phyloP scores from a whole-genome alignment of 192 early-diverging fungal species.

The Funneliformis geosporum region DNA sequence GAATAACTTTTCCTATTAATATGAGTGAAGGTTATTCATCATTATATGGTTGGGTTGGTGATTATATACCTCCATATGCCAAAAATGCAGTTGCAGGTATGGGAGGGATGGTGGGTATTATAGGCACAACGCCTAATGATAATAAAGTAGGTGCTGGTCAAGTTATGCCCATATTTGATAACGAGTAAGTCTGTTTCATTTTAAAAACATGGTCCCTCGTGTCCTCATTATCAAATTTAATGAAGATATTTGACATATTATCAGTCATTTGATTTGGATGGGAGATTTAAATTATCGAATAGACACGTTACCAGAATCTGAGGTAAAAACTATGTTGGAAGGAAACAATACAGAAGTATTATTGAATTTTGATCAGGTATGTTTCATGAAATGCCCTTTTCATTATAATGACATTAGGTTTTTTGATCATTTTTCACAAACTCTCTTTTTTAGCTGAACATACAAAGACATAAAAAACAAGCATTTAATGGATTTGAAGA shows the following conservation, averaged over 20 bases:
- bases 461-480: conserved; percentile 61
- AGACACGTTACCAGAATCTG: conserved; percentile 56
- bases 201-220: background rate
- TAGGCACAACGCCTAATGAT: conserved; percentile 24
- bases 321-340: conserved; percentile 57
- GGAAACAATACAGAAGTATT: conserved; percentile 63
- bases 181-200: conserved; percentile 54
- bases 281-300: conserved; percentile 97
- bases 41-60: conserved; percentile 24
- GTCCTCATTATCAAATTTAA: too few relatives aligned
- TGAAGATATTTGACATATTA: background rate
- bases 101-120: conserved; percentile 31
- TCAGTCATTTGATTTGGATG: conserved; percentile 82
- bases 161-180: conserved; percentile 61
- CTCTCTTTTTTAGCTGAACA: conserved; percentile 50
- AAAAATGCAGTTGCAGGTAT: conserved; percentile 10
- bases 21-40: background rate
- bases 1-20: conserved; percentile 59
- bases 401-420: background rate
- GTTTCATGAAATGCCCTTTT: background rate
- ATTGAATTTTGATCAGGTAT: conserved; percentile 80
- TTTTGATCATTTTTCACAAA: background rate
- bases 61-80: conserved; percentile 22
- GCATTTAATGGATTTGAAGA: conserved; percentile 90
- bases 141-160: background rate